phyloP scores from a whole-genome alignment of 495 filamentous ascomycete species.

The Lophium mytilinum region DNA sequence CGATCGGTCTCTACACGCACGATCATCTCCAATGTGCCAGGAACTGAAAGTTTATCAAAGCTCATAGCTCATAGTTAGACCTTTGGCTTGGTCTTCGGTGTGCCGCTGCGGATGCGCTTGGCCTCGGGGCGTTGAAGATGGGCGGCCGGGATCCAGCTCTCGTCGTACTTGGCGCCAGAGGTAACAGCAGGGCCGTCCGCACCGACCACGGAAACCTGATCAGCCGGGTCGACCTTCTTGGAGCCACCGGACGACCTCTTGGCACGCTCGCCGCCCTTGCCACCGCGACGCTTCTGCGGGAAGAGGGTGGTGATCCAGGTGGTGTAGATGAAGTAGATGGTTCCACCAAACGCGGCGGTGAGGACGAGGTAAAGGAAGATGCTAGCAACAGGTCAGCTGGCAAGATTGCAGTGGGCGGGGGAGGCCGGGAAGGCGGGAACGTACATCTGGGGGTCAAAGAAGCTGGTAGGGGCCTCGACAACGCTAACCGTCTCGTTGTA shows the following conservation, averaged over 20 bases:
- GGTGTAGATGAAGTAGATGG: constrained; percentile 92
- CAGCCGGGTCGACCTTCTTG: constrained; percentile 57
- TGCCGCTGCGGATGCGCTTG: constrained; percentile 55
- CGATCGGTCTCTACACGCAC: too few relatives aligned
- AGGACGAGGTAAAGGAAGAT: constrained; percentile 98
- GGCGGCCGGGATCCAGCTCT: constrained; percentile 89
- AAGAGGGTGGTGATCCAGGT: constrained; percentile 96
- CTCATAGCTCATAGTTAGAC: not conserved
- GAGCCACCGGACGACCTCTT: constrained; percentile 47
- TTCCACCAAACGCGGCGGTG: constrained; percentile 62
- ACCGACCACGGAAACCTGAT: constrained; percentile 57
- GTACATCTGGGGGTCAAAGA: constrained; percentile 96
- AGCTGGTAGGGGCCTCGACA: constrained; percentile 83
- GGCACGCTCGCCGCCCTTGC: constrained; percentile 52
- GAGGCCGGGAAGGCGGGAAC: constrained; percentile 19
- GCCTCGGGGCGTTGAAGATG: constrained; percentile 84
- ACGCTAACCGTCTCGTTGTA: constrained; percentile 85
- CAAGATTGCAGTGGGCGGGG: not conserved
- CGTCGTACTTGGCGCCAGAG: constrained; percentile 70
- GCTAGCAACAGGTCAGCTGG: constrained; percentile 35
- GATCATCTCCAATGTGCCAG: too few relatives aligned
- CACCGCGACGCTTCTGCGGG: constrained; percentile 72
- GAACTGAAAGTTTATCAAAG: too few relatives aligned
- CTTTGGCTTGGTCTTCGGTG: constrained; percentile 46
- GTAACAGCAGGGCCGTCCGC: constrained; percentile 64